Evolutionary conservation across 306 rosid species (phyloP).

Genomic region (Macrotyloma uniflorum): DNA sequence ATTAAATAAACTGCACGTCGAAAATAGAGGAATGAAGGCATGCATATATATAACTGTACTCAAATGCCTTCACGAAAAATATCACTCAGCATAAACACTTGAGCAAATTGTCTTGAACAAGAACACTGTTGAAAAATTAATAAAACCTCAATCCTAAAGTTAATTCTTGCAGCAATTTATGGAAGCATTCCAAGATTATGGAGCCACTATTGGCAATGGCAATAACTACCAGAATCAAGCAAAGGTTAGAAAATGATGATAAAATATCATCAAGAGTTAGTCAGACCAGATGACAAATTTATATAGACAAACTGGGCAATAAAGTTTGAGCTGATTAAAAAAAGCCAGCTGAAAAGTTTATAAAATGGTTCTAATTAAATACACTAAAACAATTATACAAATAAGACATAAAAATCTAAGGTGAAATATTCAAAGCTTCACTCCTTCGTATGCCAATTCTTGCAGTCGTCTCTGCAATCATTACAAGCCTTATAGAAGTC

Average conservation of each 20-base stretch:
- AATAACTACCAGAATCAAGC: neutral
- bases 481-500: conserved; percentile 41
- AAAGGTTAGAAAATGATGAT: neutral
- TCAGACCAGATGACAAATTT: neutral
- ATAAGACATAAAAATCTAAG: too few species aligned
- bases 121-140: neutral
- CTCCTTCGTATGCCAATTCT: conserved; percentile 20
- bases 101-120: neutral
- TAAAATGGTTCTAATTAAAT: neutral
- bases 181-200: conserved; percentile 23
- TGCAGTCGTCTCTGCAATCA: conserved; percentile 37
- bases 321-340: too few species aligned
- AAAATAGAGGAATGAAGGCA: too few species aligned
- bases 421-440: conserved; percentile 17
- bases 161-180: neutral
- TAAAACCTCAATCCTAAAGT: neutral
- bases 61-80: neutral
- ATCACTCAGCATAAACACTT: neutral
- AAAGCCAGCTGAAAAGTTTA: neutral
- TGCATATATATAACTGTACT: neutral
- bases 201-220: neutral
- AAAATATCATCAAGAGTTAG: neutral
- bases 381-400: neutral
- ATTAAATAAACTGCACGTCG: neutral
- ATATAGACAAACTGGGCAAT: neutral